Base-by-base conservation (phyloP, 2,329 filamentous ascomycete species). In the Aspergillus piperis region DNA sequence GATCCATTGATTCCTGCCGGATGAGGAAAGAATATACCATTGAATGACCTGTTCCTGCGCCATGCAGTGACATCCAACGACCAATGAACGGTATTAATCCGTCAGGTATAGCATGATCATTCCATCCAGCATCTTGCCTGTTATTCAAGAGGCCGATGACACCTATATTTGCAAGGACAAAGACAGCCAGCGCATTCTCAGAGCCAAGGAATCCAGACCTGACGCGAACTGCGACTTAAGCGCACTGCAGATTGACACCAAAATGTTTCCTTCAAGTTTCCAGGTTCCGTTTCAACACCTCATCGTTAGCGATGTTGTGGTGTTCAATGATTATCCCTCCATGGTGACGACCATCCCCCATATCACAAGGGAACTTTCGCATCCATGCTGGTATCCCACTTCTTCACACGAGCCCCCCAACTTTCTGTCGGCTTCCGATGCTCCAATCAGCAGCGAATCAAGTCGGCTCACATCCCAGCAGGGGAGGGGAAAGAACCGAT, bases 371-470 rank as follows among this genome's bases (percentile, higher is more conserved):
- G 8, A 50, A 0, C 21, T 23, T 19, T 49, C 44, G 4, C 13
- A 50, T 42, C 52, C 25, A 58, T 54, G 39, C 8, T 48, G 38
- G 27, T n/a, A 17, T 11, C 17, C 17, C 23, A 6, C 3, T 67
- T 63, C 57, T 68, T 67, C 42, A 36, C 32, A 41, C 21, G 44
- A 44, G 10, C 70, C 64, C 57, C 62, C 56, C 2, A 44, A 54
- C 39, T 70, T 70, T 53, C 19, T 50, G 1, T 58, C 44, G 21
- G 39, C 67, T 41, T 57, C 59, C 0, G 11, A 42, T 3, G 60
- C 57, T 7, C 38, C 62, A 2, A 59, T 73, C n/a, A 61, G 52
- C 42, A 44, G 17, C 3, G 67, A 69, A 21, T 74, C 72, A 47
- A 10, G 47, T 1, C 60, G 63, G 2, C 57, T 75, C 1, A 66